A percentile compares a stretch with the other conserved stretches of the same genome.
These are phyloP conservation scores for Stylosanthes scabra DNA, from an alignment of 331 rosid species.

Conservation along the genomic window DNA sequence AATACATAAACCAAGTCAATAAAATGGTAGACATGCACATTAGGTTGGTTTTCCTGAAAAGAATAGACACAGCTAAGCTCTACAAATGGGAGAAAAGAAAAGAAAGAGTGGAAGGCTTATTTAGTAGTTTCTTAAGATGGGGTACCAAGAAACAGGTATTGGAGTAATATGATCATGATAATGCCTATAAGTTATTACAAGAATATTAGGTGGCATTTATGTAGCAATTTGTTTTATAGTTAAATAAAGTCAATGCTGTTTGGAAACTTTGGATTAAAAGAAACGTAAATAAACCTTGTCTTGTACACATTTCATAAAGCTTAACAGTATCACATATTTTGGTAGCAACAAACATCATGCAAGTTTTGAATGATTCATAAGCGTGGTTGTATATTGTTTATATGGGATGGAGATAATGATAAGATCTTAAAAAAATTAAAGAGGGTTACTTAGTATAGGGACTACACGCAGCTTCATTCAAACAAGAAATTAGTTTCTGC, in stretches of 20 bases:
- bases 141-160: not conserved
- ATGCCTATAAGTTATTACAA: not conserved
- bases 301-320: not conserved
- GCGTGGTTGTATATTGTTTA: not conserved
- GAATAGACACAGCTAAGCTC: slow-evolving; percentile 22
- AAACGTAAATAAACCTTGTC: not conserved
- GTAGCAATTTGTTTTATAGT: not conserved
- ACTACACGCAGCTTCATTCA: slow-evolving; percentile 4
- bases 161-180: not conserved
- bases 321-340: slow-evolving; percentile 9
- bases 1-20: not conserved
- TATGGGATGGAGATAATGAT: slow-evolving; percentile 3
- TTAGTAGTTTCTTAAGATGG: not conserved
- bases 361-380: not conserved
- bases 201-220: slow-evolving; percentile 20
- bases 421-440: not conserved
- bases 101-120: slow-evolving; percentile 13
- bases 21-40: not conserved
- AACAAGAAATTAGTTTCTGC: slow-evolving; percentile 13
- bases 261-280: not conserved
- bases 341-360: not conserved
- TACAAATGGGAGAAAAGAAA: not conserved
- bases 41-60: slow-evolving; percentile 12
- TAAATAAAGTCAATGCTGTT: slow-evolving; percentile 27
- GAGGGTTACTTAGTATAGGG: not conserved